phyloP scores from a whole-genome alignment of 768 basidiomycete species.

The Pleurotus djamor region DNA sequence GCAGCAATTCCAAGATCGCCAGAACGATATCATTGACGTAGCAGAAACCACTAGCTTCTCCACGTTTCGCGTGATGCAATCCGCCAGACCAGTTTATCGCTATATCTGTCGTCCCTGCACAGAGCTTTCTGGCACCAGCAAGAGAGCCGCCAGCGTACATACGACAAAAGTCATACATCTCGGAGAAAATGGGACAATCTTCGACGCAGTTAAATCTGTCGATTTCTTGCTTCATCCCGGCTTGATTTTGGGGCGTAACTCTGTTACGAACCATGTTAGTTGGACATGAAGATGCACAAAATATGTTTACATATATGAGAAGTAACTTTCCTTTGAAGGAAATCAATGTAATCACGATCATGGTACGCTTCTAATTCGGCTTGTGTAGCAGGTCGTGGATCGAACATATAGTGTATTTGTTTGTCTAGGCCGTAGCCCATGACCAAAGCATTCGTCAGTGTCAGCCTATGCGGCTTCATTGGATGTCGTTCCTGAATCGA shows the following conservation, averaged over 20 bases:
- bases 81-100: conserved; percentile 99
- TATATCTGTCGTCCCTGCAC: conserved; percentile 86
- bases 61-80: conserved; percentile 96
- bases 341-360: conserved; percentile 94
- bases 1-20: conserved; percentile 87
- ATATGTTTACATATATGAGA: neutral
- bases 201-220: conserved; percentile 94
- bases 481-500: conserved; percentile 85
- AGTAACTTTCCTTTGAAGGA: conserved; percentile 74
- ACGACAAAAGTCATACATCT: conserved; percentile 91
- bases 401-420: conserved; percentile 89
- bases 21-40: conserved; percentile 98
- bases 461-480: conserved; percentile 98
- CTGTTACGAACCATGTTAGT: conserved; percentile 31
- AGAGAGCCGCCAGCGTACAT: conserved; percentile 94
- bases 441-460: conserved; percentile 92
- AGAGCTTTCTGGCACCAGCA: conserved; percentile 87
- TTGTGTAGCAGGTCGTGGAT: conserved; percentile 85
- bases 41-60: conserved; percentile 98
- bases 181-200: conserved; percentile 95
- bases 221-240: conserved; percentile 72
- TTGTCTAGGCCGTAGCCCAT: conserved; percentile 96
- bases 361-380: conserved; percentile 91
- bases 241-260: conserved; percentile 75
- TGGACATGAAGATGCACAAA: neutral